These are phyloP conservation scores for Chrysanthemum makinoi DNA, from an alignment of 129 eudicot genomes.

Conservation along the genomic window DNA sequence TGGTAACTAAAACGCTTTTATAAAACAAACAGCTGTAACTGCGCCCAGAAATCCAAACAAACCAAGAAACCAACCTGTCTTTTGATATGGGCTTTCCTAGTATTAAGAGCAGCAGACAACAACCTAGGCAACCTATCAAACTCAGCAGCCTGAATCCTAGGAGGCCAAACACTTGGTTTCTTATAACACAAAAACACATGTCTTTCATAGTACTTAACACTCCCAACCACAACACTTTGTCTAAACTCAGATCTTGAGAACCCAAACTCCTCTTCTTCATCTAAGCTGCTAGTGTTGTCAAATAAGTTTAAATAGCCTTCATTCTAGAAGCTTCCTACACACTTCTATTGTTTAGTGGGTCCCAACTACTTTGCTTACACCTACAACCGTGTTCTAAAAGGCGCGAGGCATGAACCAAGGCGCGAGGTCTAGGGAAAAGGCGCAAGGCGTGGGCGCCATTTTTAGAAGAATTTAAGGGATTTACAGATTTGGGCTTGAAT, in stretches of 20 bases:
- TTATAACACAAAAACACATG: constrained; percentile 93
- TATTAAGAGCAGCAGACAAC: constrained; percentile 71
- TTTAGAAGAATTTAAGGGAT: too few species aligned
- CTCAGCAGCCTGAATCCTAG: constrained; percentile 85
- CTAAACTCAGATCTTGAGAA: constrained; percentile 72
- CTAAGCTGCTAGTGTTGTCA: constrained; percentile 7
- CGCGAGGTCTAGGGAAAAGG: too few species aligned
- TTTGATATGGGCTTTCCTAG: constrained; percentile 55
- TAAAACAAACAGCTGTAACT: too few species aligned
- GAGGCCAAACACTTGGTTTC: constrained; percentile 91
- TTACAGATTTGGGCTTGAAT: too few species aligned
- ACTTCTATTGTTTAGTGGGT: too few species aligned
- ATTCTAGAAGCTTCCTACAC: constrained; percentile 70
- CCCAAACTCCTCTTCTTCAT: constrained; percentile 67
- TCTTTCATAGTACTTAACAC: constrained; percentile 72
- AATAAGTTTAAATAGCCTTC: constrained; percentile 48
- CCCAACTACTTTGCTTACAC: too few species aligned
- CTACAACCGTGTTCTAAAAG: too few species aligned
- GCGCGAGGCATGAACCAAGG: too few species aligned
- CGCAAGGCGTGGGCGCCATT: too few species aligned
- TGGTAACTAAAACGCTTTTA: too few species aligned
- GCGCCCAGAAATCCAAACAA: too few species aligned
- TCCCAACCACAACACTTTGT: constrained; percentile 55
- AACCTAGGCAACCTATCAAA: constrained; percentile 92
- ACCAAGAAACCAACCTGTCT: constrained; percentile 33